Percentiles rank a stretch among this genome's conserved stretches.
phyloP scores from a whole-genome alignment of 2,329 filamentous ascomycete species.

The Xylariaceae sp. region DNA sequence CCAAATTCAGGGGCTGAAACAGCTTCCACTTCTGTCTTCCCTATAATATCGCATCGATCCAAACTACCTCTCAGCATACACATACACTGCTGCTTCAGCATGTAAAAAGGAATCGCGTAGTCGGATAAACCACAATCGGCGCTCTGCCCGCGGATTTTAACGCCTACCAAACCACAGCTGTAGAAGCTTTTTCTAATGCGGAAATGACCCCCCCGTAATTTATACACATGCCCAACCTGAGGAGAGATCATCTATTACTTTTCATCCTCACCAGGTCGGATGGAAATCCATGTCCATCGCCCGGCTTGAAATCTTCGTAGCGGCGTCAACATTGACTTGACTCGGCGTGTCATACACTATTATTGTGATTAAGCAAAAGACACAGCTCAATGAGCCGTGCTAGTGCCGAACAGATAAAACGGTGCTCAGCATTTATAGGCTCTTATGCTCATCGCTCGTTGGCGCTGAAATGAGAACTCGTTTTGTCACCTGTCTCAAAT shows the following conservation, averaged over 20 bases:
- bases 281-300: constrained; percentile 18
- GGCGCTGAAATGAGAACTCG: constrained; percentile 23
- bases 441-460: constrained; percentile 23
- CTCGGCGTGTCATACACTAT: constrained; percentile 30
- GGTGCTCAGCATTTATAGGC: constrained; percentile 12
- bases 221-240: constrained; percentile 46
- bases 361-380: constrained; percentile 16
- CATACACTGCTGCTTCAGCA: constrained; percentile 4
- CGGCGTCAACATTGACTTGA: constrained; percentile 14
- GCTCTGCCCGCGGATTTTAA: constrained; percentile 28
- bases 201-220: constrained; percentile 42
- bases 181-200: constrained; percentile 39
- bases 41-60: neutral
- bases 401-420: neutral
- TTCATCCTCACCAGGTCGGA: constrained; percentile 28
- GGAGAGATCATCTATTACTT: constrained; percentile 50
- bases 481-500: constrained; percentile 26
- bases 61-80: neutral
- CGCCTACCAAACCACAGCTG: constrained; percentile 32
- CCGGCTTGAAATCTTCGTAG: constrained; percentile 23
- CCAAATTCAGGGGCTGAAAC: neutral
- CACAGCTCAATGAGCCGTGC: constrained; percentile 4
- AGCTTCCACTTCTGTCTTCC: neutral
- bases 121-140: constrained; percentile 27
- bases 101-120: constrained; percentile 12